Conservation (phyloP, 306 rosid genomes). For the Cicer judaicum region DNA sequence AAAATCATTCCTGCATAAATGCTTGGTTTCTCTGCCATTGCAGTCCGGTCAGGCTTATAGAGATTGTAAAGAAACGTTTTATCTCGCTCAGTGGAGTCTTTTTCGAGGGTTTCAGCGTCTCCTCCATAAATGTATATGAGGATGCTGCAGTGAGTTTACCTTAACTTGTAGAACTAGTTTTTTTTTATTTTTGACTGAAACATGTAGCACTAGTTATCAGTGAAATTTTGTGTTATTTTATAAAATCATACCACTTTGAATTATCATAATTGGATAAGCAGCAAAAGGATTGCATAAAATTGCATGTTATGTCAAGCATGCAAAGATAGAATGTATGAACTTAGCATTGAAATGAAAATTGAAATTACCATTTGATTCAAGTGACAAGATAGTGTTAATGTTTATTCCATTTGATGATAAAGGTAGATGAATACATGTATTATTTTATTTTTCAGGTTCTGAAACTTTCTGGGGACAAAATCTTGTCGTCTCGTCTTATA, state of each 20-base stretch:
- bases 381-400: constrained; percentile 19
- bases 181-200: too few species aligned
- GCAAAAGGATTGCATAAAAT: background rate
- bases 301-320: background rate
- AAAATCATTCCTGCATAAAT: too few species aligned
- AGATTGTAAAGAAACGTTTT: constrained; percentile 81
- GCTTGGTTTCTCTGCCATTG: constrained; percentile 37
- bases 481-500: constrained; percentile 73
- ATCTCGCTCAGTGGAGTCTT: constrained; percentile 80
- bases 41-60: constrained; percentile 83
- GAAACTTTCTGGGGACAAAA: constrained; percentile 68
- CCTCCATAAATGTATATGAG: constrained; percentile 66
- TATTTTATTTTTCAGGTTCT: constrained; percentile 55
- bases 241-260: constrained; percentile 12
- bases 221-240: constrained; percentile 26
- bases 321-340: background rate
- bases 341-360: constrained; percentile 1
- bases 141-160: constrained; percentile 84
- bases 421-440: constrained; percentile 7
- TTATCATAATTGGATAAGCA: constrained; percentile 13
- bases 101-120: constrained; percentile 70
- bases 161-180: constrained; percentile 19
- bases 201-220: constrained; percentile 11
- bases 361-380: background rate
- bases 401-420: constrained; percentile 16